Conservation (phyloP, 371 early-diverging fungal genomes). For the Mortierella sp. region DNA sequence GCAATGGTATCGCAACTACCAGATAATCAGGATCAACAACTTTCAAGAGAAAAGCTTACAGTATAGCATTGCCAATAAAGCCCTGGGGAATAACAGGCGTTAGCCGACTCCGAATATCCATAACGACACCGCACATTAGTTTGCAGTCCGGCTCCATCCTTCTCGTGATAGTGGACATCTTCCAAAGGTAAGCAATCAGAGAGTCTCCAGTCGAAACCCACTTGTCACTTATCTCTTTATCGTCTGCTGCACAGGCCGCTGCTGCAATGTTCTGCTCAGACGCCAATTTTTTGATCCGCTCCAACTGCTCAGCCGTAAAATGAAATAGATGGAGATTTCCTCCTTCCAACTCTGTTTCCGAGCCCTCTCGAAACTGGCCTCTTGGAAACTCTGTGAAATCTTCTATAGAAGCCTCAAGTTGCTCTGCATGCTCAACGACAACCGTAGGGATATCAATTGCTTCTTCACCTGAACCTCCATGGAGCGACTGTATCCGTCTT, state of each 20-base stretch:
- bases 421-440: slow-evolving; percentile 18
- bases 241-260: slow-evolving; percentile 55
- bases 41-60: slow-evolving; percentile 25
- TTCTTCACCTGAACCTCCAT: neutral
- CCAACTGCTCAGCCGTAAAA: slow-evolving; percentile 34
- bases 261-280: slow-evolving; percentile 57
- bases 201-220: slow-evolving; percentile 58
- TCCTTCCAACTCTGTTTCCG: slow-evolving; percentile 21
- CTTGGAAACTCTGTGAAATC: slow-evolving; percentile 5
- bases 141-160: slow-evolving; percentile 56
- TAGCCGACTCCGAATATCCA: slow-evolving; percentile 47
- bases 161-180: slow-evolving; percentile 52
- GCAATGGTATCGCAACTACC: neutral
- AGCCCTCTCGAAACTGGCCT: neutral
- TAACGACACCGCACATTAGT: slow-evolving; percentile 51
- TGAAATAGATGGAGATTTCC: slow-evolving; percentile 33
- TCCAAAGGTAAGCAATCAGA: slow-evolving; percentile 53
- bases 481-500: slow-evolving; percentile 14
- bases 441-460: slow-evolving; percentile 10
- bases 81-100: slow-evolving; percentile 35
- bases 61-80: slow-evolving; percentile 50
- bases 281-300: slow-evolving; percentile 52
- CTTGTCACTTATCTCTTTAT: slow-evolving; percentile 56
- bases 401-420: slow-evolving; percentile 12
- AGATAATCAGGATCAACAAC: too few species aligned